Evolutionary conservation across 2,329 filamentous ascomycete species (phyloP).

Genomic region (Cladorrhinum sp.): DNA sequence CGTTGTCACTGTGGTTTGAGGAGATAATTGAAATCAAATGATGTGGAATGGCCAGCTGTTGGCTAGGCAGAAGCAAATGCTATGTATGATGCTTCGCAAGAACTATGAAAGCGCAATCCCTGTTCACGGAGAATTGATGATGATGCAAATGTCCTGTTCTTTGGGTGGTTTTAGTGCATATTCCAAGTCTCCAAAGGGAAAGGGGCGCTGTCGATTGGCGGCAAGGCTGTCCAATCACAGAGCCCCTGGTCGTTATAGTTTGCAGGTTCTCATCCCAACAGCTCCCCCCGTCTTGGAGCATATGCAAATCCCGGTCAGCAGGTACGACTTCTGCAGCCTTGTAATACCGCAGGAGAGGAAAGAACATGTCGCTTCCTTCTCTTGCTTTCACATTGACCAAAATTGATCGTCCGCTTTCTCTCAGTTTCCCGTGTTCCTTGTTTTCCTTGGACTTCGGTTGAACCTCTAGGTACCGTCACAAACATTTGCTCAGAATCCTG

Average conservation of each 20-base stretch:
- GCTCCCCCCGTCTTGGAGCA: neutral
- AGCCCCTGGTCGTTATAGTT: neutral
- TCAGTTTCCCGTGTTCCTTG: neutral
- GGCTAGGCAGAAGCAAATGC: neutral
- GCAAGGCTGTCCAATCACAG: slow-evolving; percentile 6
- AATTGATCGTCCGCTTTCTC: neutral
- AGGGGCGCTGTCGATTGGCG: neutral
- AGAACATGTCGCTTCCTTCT: neutral
- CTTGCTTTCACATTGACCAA: neutral
- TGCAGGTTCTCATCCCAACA: neutral
- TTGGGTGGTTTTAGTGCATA: neutral
- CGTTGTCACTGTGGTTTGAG: neutral
- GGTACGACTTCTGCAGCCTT: slow-evolving; percentile 1
- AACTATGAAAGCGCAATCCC: neutral
- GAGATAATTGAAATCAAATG: neutral
- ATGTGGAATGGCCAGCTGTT: neutral
- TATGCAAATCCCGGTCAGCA: neutral
- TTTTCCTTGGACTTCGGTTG: neutral
- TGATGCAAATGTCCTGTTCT: slow-evolving; percentile 2
- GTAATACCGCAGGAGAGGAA: neutral
- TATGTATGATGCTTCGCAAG: neutral
- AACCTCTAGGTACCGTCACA: neutral
- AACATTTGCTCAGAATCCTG: too few relatives aligned
- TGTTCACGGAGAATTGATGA: neutral
- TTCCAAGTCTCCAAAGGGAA: neutral